Evolutionary conservation across 129 eudicot species (phyloP), one percentile per base, ranked within the genome.

Genomic region (Chrysanthemum makinoi): DNA sequence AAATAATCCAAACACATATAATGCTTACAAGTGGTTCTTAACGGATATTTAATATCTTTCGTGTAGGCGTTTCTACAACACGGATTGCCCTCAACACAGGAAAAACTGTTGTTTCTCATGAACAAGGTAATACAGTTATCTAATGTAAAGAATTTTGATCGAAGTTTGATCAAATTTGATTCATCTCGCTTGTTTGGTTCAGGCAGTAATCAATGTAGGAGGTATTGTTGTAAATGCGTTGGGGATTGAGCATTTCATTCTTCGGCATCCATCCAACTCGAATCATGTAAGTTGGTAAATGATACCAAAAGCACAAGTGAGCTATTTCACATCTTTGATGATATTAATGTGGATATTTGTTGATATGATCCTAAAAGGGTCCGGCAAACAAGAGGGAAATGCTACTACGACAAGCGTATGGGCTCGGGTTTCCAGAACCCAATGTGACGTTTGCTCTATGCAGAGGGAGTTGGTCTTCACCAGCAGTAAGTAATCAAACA

Each of bases 391-490:
- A 94, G 80, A 90, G 89, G 72, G 97, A 90, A 75, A 86, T 84
- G 78, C 75, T 94, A 73, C 84, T 94, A 53, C 87, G 97, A 30
- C 93, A 83, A 13, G 80, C 97, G 48, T 94, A 85, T 77, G 99
- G 99, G 16, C 85, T 94, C 20, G 86, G 83, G 46, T 87, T 89
- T 68, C 99, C 99, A 10, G 99, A 94, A 81, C 99, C 99, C n/a
- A 94, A 87, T 56, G 90, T 94, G 58, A 86, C 88, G 63, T 94
- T 94, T 61, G 96, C 89, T 62, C 97, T 94, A 28, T 94, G 97
- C 70, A 79, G 94, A 62, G 99, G 99, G 76, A 86, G 77, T 72
- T 90, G 99, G 99, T 90, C 99, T 57, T 94, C 99, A 53, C 97
- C 99, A 68, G 99, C 96, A 63, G 98, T 94, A 30, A 30, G 35